Conservation (phyloP, 768 basidiomycete species). For the Lentinula guzmanii region DNA sequence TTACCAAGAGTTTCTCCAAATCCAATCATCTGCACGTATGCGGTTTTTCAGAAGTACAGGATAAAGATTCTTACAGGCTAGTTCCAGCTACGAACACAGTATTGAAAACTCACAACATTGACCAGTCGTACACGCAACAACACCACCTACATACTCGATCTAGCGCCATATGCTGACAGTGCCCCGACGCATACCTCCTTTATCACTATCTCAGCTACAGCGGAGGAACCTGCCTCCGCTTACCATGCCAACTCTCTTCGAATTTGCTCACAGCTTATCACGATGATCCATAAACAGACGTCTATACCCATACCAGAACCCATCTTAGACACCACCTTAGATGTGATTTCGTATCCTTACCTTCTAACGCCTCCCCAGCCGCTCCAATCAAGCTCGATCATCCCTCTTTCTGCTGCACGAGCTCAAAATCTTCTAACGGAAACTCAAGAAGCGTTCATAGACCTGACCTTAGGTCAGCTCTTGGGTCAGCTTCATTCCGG, state of each 20-base stretch:
- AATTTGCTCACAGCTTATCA: slow-evolving; percentile 31
- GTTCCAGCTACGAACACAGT: not conserved
- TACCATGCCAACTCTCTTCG: slow-evolving; percentile 33
- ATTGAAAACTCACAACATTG: not conserved
- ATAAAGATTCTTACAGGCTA: slow-evolving; percentile 1
- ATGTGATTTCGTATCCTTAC: slow-evolving; percentile 42
- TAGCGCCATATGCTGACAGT: slow-evolving; percentile 14
- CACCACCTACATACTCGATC: slow-evolving; percentile 20
- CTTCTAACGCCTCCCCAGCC: slow-evolving; percentile 42
- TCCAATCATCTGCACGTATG: not conserved
- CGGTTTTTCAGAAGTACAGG: not conserved
- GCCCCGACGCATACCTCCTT: slow-evolving; percentile 22
- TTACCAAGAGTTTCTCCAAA: not conserved
- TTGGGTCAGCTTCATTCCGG: slow-evolving; percentile 57
- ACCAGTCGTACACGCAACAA: slow-evolving; percentile 19
- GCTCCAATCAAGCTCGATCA: slow-evolving; percentile 25
- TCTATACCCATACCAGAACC: slow-evolving; percentile 45
- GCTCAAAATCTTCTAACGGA: slow-evolving; percentile 26
- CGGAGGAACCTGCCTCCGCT: not conserved
- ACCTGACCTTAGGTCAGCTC: slow-evolving; percentile 55
- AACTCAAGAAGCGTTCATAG: slow-evolving; percentile 37
- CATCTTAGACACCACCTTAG: slow-evolving; percentile 41
- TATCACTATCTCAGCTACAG: slow-evolving; percentile 8
- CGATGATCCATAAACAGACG: slow-evolving; percentile 35
- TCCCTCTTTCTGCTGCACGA: slow-evolving; percentile 34